Conservation (phyloP, 2,329 filamentous ascomycete genomes). For the Botrytis galanthina region DNA sequence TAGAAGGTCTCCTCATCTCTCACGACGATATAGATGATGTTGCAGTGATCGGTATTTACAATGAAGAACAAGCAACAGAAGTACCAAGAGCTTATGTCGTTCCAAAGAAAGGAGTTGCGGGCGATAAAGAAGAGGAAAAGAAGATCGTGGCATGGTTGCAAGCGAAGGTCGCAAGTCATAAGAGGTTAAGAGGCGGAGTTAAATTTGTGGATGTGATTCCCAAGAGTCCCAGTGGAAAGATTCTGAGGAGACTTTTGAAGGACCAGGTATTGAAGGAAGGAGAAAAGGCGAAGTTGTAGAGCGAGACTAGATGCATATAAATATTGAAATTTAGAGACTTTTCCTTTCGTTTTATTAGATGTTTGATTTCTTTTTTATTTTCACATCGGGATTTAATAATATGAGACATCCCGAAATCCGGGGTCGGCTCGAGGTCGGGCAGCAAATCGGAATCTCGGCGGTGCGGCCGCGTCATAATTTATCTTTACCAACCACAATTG, state of each 20-base stretch:
- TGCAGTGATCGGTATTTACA: conserved; percentile 62
- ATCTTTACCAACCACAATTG: not conserved
- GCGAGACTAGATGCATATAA: not conserved
- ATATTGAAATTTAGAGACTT: not conserved
- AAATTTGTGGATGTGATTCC: conserved; percentile 64
- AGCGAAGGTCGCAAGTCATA: conserved; percentile 59
- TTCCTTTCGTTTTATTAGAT: no score
- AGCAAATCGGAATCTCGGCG: not conserved
- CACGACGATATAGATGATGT: conserved; percentile 52
- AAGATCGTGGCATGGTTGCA: conserved; percentile 58
- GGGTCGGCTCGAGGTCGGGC: no score
- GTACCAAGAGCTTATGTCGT: conserved; percentile 68
- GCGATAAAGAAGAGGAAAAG: conserved; percentile 32
- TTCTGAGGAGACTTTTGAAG: conserved; percentile 47
- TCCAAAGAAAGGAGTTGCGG: conserved; percentile 37
- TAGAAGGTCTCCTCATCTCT: conserved; percentile 50
- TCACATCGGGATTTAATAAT: not conserved
- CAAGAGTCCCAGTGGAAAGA: conserved; percentile 61
- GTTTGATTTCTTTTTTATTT: not conserved
- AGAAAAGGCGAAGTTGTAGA: conserved; percentile 26
- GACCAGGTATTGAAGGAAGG: conserved; percentile 40
- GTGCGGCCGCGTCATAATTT: not conserved
- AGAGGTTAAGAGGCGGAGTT: conserved; percentile 68
- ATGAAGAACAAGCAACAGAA: conserved; percentile 61
- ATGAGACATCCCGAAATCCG: not conserved